Percentiles rank a stretch among this genome's conserved stretches.
Conservation (phyloP, 192 early-diverging fungal species). For the Endogone sp. region DNA sequence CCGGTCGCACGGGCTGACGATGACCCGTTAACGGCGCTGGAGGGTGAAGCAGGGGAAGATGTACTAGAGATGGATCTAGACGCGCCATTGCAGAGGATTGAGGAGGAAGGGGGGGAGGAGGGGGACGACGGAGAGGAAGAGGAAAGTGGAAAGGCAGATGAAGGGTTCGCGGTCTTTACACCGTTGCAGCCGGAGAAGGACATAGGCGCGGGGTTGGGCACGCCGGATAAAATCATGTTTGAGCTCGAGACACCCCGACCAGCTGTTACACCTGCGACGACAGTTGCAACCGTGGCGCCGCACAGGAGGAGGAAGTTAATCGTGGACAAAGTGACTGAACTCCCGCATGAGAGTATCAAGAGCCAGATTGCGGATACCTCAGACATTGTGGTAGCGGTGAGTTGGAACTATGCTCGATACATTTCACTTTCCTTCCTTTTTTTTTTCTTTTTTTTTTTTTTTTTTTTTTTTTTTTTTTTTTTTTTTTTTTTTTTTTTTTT, state of each 20-base stretch:
- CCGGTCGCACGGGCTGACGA: conserved; percentile 26
- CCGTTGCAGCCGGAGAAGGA: neutral
- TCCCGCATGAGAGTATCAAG: conserved; percentile 49
- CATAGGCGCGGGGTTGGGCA: neutral
- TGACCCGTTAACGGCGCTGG: conserved; percentile 43
- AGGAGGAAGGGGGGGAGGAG: neutral
- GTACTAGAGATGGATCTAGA: conserved; percentile 13
- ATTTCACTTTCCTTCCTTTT: no score
- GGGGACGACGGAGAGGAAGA: conserved; percentile 4
- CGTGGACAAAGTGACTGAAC: conserved; percentile 66
- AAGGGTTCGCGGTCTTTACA: neutral
- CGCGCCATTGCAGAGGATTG: conserved; percentile 4
- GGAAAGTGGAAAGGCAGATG: neutral
- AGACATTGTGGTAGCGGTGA: conserved; percentile 41
- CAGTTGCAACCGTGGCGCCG: neutral
- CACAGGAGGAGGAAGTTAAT: conserved; percentile 51
- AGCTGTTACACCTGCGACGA: conserved; percentile 2
- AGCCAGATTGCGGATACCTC: conserved; percentile 51
- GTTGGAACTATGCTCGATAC: no score
- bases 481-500: no score
- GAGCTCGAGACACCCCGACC: conserved; percentile 14
- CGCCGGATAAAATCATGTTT: conserved; percentile 5
- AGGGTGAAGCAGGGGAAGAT: conserved; percentile 40
- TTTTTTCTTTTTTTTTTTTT: no score
- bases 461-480: no score